These are phyloP conservation scores for Lactuca sativa DNA, from an alignment of 129 eudicot species.

Conservation along the genomic window DNA sequence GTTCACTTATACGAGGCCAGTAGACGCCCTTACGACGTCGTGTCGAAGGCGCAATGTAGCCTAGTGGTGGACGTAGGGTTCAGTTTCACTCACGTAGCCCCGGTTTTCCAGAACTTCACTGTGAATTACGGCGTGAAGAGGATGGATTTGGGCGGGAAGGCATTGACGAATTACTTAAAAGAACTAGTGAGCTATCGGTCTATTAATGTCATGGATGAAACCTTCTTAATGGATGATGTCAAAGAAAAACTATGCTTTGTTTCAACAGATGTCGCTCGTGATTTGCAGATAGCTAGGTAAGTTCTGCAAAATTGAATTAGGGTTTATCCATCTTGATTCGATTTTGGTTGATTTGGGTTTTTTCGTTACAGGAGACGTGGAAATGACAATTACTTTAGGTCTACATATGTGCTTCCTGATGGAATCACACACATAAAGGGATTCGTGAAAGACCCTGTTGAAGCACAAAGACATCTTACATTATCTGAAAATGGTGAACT, in stretches of 20 bases:
- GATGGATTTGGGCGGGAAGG: slow-evolving; percentile 98
- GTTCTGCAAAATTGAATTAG: background rate
- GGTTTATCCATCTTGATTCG: background rate
- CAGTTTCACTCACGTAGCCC: slow-evolving; percentile 73
- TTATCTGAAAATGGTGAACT: slow-evolving; percentile 46
- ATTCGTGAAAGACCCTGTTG: slow-evolving; percentile 70
- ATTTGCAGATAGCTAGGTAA: slow-evolving; percentile 81
- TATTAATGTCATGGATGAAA: slow-evolving; percentile 91
- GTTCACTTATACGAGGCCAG: slow-evolving; percentile 89
- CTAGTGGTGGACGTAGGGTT: slow-evolving; percentile 91
- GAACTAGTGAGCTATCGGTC: slow-evolving; percentile 84
- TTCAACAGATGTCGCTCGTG: slow-evolving; percentile 73
- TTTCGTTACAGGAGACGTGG: slow-evolving; percentile 65
- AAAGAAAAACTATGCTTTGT: slow-evolving; percentile 94
- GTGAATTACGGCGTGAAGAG: slow-evolving; percentile 88
- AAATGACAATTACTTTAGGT: slow-evolving; percentile 70
- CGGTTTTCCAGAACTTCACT: slow-evolving; percentile 82
- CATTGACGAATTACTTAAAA: slow-evolving; percentile 84
- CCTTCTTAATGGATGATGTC: slow-evolving; percentile 82
- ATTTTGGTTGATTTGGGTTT: background rate
- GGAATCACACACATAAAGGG: slow-evolving; percentile 81
- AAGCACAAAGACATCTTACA: slow-evolving; percentile 55
- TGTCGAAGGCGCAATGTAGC: slow-evolving; percentile 71
- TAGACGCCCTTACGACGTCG: slow-evolving; percentile 69
- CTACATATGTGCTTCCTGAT: slow-evolving; percentile 97